Evolutionary conservation across 2,329 filamentous ascomycete genomes (phyloP), one percentile per base, ranked within the genome.

Genomic region (Sarocladiaceae sp.): DNA sequence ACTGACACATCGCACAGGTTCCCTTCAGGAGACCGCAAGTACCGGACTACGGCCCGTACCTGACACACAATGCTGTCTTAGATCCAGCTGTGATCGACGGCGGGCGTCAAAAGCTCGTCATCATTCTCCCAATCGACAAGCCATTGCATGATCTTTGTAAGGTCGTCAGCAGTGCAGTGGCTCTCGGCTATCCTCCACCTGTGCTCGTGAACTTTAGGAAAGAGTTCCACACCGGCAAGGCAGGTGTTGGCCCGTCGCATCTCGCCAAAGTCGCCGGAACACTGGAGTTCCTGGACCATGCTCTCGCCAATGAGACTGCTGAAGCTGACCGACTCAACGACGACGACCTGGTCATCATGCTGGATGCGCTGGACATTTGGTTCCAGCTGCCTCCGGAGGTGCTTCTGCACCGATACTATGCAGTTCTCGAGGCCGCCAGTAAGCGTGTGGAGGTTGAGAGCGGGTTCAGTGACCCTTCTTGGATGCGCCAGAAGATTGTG

Each of bases 311-410:
- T 8, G 59, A 67, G 28, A 58, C 67, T 2, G 55, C 58, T 0
- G 52, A 59, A 23, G 46, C 39, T 33, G 46, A 53, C 3, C 50
- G 53, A 20, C 50, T 56, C 3, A 56, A 59, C 26, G 62, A 68
- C 4, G 59, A 70, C 11, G 66, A 70, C 53, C 52, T 71, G 1
- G 63, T 64, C 1, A 55, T 71, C 0, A 57, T 71, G 20, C 63
- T 71, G 2, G 69, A 71, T 20, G 65, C 68, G 0, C 65, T 71
- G 54, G 67, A 71, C 37, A 57, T 68, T 31, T 71, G 68, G 68
- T 71, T 71, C 37, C 69, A 71, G 50, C 60, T 71, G 1, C 68
- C 68, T 0, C 66, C 68, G 0, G 66, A 65, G 8, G 66, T 69
- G 1, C 61, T 71, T 2, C 60, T 71, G 4, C 54, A 66, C 31